Evolutionary conservation across 345 rosid genomes (phyloP).

Genomic region (Dipteronia sinensis): DNA sequence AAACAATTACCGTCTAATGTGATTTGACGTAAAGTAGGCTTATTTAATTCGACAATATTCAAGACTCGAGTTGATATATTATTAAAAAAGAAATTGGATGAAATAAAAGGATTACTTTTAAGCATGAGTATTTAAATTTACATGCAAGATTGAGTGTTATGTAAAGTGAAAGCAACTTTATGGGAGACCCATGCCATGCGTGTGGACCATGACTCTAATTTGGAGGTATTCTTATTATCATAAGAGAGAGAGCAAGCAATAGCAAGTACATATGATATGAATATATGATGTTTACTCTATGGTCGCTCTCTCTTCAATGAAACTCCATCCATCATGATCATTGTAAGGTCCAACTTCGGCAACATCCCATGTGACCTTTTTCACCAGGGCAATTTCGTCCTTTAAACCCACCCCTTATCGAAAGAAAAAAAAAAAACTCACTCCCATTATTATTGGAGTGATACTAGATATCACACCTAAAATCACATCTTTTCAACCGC

Average conservation of each 20-base stretch:
- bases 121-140: slow-evolving; percentile 4
- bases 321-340: slow-evolving; percentile 23
- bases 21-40: no score
- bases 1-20: no score
- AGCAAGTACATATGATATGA: slow-evolving; percentile 29
- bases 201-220: slow-evolving; percentile 39
- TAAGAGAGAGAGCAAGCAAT: background rate
- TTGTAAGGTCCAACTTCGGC: slow-evolving; percentile 20
- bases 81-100: no score
- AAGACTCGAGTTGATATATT: no score
- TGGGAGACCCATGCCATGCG: slow-evolving; percentile 27
- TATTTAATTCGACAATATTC: no score
- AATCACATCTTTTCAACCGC: no score
- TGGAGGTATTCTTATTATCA: slow-evolving; percentile 23
- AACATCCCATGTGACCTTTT: slow-evolving; percentile 48
- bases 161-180: slow-evolving; percentile 24
- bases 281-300: slow-evolving; percentile 24
- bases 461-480: no score
- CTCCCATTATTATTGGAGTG: no score
- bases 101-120: background rate
- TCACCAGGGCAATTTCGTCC: background rate
- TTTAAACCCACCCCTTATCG: background rate
- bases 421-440: no score
- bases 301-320: background rate
- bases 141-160: background rate